Evolutionary conservation across 1,139 yeast species (phyloP).

Genomic region (Diutina pseudorugosa): DNA sequence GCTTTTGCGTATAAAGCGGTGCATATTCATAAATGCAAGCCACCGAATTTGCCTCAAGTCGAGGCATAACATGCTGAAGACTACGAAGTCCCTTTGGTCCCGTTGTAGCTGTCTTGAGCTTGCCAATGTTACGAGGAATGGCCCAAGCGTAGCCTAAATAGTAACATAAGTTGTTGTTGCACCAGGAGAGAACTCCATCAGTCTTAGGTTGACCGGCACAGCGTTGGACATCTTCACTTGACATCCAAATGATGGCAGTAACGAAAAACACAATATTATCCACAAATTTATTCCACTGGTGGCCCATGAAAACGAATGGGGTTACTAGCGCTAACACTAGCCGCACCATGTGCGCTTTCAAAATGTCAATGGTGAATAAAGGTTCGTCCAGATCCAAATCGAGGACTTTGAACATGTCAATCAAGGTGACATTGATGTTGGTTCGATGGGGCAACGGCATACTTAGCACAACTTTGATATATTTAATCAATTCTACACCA

Average conservation of each 20-base stretch:
- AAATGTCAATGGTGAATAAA: neutral
- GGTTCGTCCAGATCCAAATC: neutral
- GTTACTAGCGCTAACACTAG: neutral
- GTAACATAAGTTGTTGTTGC: neutral
- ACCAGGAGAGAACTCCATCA: neutral
- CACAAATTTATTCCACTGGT: neutral
- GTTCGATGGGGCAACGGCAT: neutral
- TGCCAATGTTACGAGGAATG: neutral
- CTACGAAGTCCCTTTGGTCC: neutral
- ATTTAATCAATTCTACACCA: neutral
- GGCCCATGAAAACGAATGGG: neutral
- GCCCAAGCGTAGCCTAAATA: neutral
- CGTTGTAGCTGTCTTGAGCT: neutral
- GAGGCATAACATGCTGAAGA: neutral
- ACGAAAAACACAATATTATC: neutral
- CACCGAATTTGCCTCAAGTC: neutral
- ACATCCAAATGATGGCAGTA: neutral
- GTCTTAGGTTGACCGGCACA: neutral
- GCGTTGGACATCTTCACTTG: neutral
- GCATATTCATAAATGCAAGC: neutral
- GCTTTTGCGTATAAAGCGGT: neutral
- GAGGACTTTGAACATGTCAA: neutral
- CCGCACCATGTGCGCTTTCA: neutral
- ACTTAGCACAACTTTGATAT: neutral
- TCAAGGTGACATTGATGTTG: neutral